Evolutionary conservation across 2,329 filamentous ascomycete genomes (phyloP).

Genomic region (Colletotrichum salicis): DNA sequence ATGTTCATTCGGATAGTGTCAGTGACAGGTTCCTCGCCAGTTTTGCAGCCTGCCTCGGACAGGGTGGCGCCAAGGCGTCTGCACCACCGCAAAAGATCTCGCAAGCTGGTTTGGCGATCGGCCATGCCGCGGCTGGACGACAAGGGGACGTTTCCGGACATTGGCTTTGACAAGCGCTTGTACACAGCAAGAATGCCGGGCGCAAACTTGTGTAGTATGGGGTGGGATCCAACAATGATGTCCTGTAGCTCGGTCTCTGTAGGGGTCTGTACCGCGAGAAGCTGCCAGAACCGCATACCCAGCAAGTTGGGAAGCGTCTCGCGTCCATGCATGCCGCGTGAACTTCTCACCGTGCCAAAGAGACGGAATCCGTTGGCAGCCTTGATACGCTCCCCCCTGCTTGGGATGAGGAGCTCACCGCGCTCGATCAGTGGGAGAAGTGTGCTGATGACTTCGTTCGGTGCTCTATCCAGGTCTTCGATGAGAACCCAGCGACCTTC

Average conservation of each 20-base stretch:
- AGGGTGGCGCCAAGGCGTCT: slow-evolving; percentile 77
- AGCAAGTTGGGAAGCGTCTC: slow-evolving; percentile 79
- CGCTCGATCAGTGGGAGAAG: slow-evolving; percentile 92
- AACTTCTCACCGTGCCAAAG: slow-evolving; percentile 88
- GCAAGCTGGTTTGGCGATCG: slow-evolving; percentile 69
- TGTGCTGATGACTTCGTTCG: slow-evolving; percentile 93
- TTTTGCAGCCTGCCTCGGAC: slow-evolving; percentile 66
- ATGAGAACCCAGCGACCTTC: slow-evolving; percentile 98
- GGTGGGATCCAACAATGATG: slow-evolving; percentile 77
- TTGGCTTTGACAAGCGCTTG: slow-evolving; percentile 60
- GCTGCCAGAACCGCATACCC: slow-evolving; percentile 87
- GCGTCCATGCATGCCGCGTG: slow-evolving; percentile 72
- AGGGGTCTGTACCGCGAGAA: slow-evolving; percentile 75
- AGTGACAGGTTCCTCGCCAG: slow-evolving; percentile 75
- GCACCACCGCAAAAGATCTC: slow-evolving; percentile 94
- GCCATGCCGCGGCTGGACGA: slow-evolving; percentile 57
- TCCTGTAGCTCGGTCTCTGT: slow-evolving; percentile 76
- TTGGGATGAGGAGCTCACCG: slow-evolving; percentile 90
- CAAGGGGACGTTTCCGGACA: slow-evolving; percentile 37
- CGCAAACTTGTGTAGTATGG: slow-evolving; percentile 72
- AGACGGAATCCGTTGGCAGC: slow-evolving; percentile 89
- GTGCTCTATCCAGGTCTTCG: slow-evolving; percentile 94
- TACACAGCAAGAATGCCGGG: slow-evolving; percentile 70
- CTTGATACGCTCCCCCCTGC: slow-evolving; percentile 84
- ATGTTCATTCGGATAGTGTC: slow-evolving; percentile 82